Percentiles rank a stretch among this genome's conserved stretches.
phyloP scores from a whole-genome alignment of 2,329 filamentous ascomycete species.

The Nemania abortiva region DNA sequence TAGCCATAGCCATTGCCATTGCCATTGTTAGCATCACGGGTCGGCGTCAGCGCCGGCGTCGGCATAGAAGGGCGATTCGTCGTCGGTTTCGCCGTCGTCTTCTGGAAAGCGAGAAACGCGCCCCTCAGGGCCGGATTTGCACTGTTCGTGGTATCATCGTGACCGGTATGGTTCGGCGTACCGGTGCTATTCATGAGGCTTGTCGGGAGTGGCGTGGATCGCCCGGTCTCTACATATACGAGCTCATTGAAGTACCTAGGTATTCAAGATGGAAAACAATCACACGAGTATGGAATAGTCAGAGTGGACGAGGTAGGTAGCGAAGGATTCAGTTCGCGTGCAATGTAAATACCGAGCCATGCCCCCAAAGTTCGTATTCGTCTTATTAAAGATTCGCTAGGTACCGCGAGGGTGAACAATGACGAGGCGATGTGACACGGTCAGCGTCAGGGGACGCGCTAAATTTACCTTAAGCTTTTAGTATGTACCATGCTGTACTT shows the following conservation, averaged over 20 bases:
- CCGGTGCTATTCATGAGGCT: slow-evolving; percentile 48
- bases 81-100: slow-evolving; percentile 45
- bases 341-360: background rate
- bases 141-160: slow-evolving; percentile 46
- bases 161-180: slow-evolving; percentile 47
- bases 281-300: background rate
- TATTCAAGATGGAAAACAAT: background rate
- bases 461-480: slow-evolving; percentile 3
- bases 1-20: slow-evolving; percentile 52
- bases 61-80: slow-evolving; percentile 27
- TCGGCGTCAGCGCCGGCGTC: slow-evolving; percentile 4
- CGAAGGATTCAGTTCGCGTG: background rate
- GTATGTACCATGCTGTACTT: background rate
- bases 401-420: background rate
- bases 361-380: background rate
- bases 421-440: slow-evolving; percentile 24
- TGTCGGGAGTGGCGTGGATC: slow-evolving; percentile 35
- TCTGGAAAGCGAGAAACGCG: slow-evolving; percentile 67
- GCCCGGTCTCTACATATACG: slow-evolving; percentile 23
- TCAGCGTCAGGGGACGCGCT: slow-evolving; percentile 2
- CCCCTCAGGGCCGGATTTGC: slow-evolving; percentile 63
- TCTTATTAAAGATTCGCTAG: background rate
- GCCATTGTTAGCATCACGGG: slow-evolving; percentile 29
- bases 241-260: slow-evolving; percentile 38
- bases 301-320: background rate